phyloP scores from a whole-genome alignment of 2,329 filamentous ascomycete species.

The Fusarium liriodendri region DNA sequence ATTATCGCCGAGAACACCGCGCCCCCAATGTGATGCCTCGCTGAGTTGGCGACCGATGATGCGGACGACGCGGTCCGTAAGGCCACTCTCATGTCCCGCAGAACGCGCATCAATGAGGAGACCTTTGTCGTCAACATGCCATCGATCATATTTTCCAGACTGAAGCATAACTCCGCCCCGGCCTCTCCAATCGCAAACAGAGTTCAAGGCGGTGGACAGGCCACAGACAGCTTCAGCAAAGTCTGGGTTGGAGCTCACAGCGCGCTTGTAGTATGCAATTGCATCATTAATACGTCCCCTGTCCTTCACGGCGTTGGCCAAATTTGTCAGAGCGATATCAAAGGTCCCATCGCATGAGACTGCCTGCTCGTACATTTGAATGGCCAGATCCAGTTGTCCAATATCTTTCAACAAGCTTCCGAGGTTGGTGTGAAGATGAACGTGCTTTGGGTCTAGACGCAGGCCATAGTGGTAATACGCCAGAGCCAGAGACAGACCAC shows the following conservation, averaged over 20 bases:
- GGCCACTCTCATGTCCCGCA: slow-evolving; percentile 74
- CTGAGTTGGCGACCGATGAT: slow-evolving; percentile 89
- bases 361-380: slow-evolving; percentile 96
- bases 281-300: slow-evolving; percentile 92
- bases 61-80: slow-evolving; percentile 90
- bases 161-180: slow-evolving; percentile 86
- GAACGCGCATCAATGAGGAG: slow-evolving; percentile 80
- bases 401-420: slow-evolving; percentile 97
- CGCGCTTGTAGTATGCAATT: slow-evolving; percentile 90
- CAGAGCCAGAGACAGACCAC: slow-evolving; percentile 87
- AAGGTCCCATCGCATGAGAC: slow-evolving; percentile 94
- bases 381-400: slow-evolving; percentile 89
- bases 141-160: slow-evolving; percentile 81
- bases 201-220: slow-evolving; percentile 93
- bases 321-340: slow-evolving; percentile 94
- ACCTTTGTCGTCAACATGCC: slow-evolving; percentile 90
- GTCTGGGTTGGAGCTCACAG: slow-evolving; percentile 90
- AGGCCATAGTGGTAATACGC: slow-evolving; percentile 97
- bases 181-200: slow-evolving; percentile 93
- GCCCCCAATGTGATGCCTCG: slow-evolving; percentile 89
- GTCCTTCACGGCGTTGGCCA: slow-evolving; percentile 98
- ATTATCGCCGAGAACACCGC: slow-evolving; percentile 71
- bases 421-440: slow-evolving; percentile 96
- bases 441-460: slow-evolving; percentile 86
- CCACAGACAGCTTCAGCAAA: slow-evolving; percentile 98